Percentiles rank a stretch among this genome's conserved stretches.
Conservation (phyloP, 108 stramenopile species). For the Cyclotella distinguenda region DNA sequence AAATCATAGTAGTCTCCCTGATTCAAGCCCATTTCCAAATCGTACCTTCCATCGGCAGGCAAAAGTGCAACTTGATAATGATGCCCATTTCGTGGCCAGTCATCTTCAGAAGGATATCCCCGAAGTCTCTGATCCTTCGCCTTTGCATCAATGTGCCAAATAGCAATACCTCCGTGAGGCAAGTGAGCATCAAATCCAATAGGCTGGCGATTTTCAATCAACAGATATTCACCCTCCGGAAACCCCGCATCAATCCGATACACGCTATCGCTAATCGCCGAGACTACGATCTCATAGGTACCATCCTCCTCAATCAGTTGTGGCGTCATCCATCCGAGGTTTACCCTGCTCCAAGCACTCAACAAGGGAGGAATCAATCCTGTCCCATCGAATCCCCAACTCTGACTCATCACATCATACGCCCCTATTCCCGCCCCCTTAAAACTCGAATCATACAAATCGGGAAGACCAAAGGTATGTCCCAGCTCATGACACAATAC, state of each 20-base stretch:
- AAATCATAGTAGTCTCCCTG: constrained; percentile 54
- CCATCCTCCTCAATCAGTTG: constrained; percentile 40
- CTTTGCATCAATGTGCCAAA: constrained; percentile 65
- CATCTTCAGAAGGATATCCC: constrained; percentile 49
- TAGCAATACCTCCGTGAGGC: constrained; percentile 55
- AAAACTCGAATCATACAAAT: constrained; percentile 48
- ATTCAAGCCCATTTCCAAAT: constrained; percentile 61
- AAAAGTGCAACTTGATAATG: constrained; percentile 74
- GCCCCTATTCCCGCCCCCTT: constrained; percentile 42
- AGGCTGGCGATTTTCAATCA: constrained; percentile 69
- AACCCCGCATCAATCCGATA: constrained; percentile 53
- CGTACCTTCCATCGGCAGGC: constrained; percentile 70
- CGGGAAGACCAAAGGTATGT: constrained; percentile 52
- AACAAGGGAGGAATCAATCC: constrained; percentile 53
- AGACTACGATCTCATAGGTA: constrained; percentile 31
- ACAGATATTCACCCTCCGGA: constrained; percentile 58
- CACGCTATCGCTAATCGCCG: constrained; percentile 32
- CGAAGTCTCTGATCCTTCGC: constrained; percentile 17
- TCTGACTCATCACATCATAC: constrained; percentile 50
- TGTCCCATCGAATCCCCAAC: constrained; percentile 48
- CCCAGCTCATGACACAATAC: constrained; percentile 54
- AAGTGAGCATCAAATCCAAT: constrained; percentile 50
- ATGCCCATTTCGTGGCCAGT: constrained; percentile 65
- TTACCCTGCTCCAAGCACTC: constrained; percentile 52
- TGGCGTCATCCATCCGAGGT: constrained; percentile 57